Evolutionary conservation across 768 basidiomycete species (phyloP), one percentile per base, ranked within the genome.

Genomic region (Suillus subaureus): DNA sequence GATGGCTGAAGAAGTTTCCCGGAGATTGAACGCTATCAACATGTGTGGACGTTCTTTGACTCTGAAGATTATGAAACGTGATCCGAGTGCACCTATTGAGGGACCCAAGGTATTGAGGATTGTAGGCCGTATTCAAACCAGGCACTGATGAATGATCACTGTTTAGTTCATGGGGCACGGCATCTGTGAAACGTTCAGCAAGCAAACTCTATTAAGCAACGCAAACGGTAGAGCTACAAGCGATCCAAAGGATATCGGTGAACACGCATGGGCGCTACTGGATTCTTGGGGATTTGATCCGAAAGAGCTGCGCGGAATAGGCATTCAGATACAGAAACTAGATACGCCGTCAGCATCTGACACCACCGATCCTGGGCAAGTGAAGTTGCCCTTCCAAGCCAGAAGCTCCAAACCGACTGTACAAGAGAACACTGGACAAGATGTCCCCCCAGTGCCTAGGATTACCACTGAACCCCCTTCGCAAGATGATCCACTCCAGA

Each of bases 151-250:
- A 13, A n/a, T 61, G 9, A 31, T 63, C 6, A 28, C 64, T 43
- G 1, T 66, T 2, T 70, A 96, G 94, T 97, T 96, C 70, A 84
- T 98, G 71, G 96, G 97, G 0, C 96, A 97, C 71, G 96, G 97
- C 13, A 77, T 84, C 4, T 97, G 94, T 72, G 89, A 94, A 63
- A 81, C 86, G 2, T 94, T 89, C 80, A 95, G 86, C 76, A 93
- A 91, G 73, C 90, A 94, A 72, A 78, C 81, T 0, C 73, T 87
- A 2, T 78, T 96, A 3, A 74, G 82, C 4, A 87, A 83, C 7
- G 81, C 84, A 5, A 86, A 84, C 21, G 90, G 91, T 0, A 80
- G 81, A 26, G 87, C 93, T 7, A 95, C 95, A 0, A 89, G 86
- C 72, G 90, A 97, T 67, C 79, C 84, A 16, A 83, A 79, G 45